phyloP scores from a whole-genome alignment of 129 eudicot species.

The Centrapalus pauciflorus region DNA sequence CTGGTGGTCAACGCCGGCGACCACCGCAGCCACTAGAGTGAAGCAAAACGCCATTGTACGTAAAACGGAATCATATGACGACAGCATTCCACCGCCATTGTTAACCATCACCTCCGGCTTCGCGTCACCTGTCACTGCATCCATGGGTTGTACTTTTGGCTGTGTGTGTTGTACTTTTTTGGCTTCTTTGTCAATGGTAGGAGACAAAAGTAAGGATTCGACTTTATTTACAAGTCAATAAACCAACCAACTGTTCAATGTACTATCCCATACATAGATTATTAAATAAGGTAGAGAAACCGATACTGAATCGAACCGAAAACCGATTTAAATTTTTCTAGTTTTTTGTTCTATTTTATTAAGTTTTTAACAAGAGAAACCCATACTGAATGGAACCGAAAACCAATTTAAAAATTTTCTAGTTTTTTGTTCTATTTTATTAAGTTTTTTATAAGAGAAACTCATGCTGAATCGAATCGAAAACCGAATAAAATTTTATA shows the following conservation, averaged over 20 bases:
- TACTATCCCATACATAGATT: no score
- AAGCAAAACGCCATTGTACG: conserved; percentile 17
- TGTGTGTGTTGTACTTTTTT: not conserved
- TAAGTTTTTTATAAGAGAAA: no score
- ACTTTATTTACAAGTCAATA: not conserved
- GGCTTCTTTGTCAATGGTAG: not conserved
- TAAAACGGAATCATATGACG: conserved; percentile 15
- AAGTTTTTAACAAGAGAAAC: no score
- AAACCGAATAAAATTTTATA: no score
- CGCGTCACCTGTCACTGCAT: conserved; percentile 10
- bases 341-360: no score
- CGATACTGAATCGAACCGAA: no score
- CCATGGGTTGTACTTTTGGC: not conserved
- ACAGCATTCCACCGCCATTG: not conserved
- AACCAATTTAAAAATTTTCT: no score
- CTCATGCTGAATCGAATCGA: no score
- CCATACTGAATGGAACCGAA: no score
- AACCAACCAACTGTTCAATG: not conserved
- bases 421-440: no score
- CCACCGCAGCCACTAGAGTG: conserved; percentile 20
- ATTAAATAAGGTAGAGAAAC: no score
- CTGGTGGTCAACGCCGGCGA: conserved; percentile 19
- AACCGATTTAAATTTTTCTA: no score
- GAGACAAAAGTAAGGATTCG: not conserved
- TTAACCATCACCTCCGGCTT: not conserved